phyloP scores from a whole-genome alignment of 2,329 filamentous ascomycete genomes.

The Fusarium sp. region DNA sequence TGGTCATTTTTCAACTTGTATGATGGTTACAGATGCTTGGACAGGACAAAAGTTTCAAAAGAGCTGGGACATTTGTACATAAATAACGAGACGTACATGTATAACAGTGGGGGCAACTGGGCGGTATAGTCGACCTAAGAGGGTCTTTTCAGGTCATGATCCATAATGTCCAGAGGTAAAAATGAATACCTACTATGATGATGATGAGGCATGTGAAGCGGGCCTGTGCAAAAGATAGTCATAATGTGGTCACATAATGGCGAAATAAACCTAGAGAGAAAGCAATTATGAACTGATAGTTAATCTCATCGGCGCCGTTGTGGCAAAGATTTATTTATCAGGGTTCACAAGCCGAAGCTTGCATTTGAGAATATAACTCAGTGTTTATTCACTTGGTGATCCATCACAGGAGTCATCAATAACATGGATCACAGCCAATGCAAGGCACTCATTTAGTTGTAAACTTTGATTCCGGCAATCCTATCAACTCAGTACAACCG shows the following conservation, averaged over 20 bases:
- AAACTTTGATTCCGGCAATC: conserved; percentile 40
- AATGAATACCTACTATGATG: conserved; percentile 14
- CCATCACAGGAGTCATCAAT: background rate
- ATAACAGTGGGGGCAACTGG: conserved; percentile 28
- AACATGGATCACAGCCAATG: background rate
- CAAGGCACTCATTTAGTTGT: conserved; percentile 9
- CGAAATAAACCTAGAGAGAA: background rate
- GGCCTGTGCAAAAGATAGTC: background rate
- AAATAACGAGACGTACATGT: conserved; percentile 35
- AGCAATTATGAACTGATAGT: background rate
- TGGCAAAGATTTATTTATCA: background rate
- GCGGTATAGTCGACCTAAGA: conserved; percentile 1
- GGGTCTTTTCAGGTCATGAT: conserved; percentile 7
- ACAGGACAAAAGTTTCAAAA: conserved; percentile 31
- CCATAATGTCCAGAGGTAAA: background rate
- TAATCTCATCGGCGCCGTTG: background rate
- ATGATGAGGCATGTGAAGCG: background rate
- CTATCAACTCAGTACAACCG: conserved; percentile 40
- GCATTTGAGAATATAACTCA: background rate
- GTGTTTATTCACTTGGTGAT: too few species aligned
- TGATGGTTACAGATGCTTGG: conserved; percentile 34
- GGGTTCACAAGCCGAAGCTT: background rate
- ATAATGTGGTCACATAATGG: background rate
- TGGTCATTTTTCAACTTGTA: conserved; percentile 36
- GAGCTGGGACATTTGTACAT: conserved; percentile 38